Base-by-base conservation (phyloP, 441 rosid genomes). In the Adansonia grandidieri region DNA sequence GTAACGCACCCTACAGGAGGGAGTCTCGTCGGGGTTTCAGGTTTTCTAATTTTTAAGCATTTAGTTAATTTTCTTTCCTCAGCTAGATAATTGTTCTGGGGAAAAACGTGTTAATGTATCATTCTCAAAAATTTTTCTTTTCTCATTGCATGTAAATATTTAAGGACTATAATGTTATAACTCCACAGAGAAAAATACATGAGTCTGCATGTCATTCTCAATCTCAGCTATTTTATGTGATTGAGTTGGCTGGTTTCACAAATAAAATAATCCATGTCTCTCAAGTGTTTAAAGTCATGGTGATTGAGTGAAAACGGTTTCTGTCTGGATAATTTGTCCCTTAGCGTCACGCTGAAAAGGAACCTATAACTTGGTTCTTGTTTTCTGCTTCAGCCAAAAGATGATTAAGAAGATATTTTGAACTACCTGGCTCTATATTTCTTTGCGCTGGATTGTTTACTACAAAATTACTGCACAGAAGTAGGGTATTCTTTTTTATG, bases 1-100 rank as follows among this genome's bases (percentile, higher is more conserved):
- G 97, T 74, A 88, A 91, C 89, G 94, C 96, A 80, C 97, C 98
- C 64, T 95, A 91, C 89, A 83, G 89, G 79, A 87, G 93, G 77
- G 97, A 88, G 73, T 80, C 92, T 51, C 93, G 87, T 78, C 91
- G 89, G 88, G 86, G 93, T 83, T 93, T 87, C 97, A 95, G 95
- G 97, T 95, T 87, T 89, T 78, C 75, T 80, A 79, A 65, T 80
- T 78, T 84, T 78, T 44, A 51, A 69, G 78, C 54, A 65, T 82
- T 73, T 72, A 24, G 45, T 77, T 84, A 47, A 74, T 63, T 80
- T 37, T 77, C 77, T 72, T 76, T 62, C 76, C 57, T 80, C 60
- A 57, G 69, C 68, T 64, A 17, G 19, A 51, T 32, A 53, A 61
- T 8, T 78, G 67, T 67, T 76, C 47, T 50, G 56, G 8, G 17